Conservation (phyloP, 2,329 filamentous ascomycete genomes). For the Juglanconis juglandina region DNA sequence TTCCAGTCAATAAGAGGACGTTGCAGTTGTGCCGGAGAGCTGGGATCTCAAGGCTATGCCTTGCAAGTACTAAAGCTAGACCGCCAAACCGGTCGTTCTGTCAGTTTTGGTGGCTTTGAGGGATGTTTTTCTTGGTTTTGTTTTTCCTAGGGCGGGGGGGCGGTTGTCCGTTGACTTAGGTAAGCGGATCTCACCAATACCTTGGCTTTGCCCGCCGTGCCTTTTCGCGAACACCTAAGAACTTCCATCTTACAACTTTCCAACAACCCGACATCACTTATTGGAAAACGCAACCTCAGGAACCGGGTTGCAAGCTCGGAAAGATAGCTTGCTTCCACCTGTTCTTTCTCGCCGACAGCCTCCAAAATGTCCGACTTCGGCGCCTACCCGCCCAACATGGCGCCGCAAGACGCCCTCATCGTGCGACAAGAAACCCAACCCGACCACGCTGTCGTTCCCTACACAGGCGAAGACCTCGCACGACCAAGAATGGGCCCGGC, state of each 20-base stretch:
- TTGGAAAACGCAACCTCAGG: too few relatives aligned
- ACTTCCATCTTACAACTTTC: not conserved
- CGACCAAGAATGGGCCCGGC: constrained; percentile 64
- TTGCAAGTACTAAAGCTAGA: too few relatives aligned
- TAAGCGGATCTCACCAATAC: not conserved
- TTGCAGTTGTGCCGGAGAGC: too few relatives aligned
- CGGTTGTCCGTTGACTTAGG: not conserved
- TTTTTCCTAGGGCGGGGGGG: not conserved
- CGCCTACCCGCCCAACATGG: constrained; percentile 65
- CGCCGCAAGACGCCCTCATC: constrained; percentile 60
- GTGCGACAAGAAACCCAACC: constrained; percentile 52
- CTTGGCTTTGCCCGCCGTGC: not conserved
- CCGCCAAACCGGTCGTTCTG: too few relatives aligned
- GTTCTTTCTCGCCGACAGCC: not conserved
- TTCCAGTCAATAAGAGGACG: too few relatives aligned
- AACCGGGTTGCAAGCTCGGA: not conserved
- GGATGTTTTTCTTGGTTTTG: not conserved
- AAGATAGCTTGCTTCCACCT: not conserved
- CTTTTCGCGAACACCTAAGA: not conserved
- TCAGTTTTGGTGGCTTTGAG: too few relatives aligned
- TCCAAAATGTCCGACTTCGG: constrained; percentile 57
- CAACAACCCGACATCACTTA: not conserved
- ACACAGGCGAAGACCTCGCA: constrained; percentile 70
- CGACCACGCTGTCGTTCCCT: constrained; percentile 59
- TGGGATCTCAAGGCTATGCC: too few relatives aligned